phyloP scores from a whole-genome alignment of 2,329 filamentous ascomycete species.

The Furcasterigmium sp. region DNA sequence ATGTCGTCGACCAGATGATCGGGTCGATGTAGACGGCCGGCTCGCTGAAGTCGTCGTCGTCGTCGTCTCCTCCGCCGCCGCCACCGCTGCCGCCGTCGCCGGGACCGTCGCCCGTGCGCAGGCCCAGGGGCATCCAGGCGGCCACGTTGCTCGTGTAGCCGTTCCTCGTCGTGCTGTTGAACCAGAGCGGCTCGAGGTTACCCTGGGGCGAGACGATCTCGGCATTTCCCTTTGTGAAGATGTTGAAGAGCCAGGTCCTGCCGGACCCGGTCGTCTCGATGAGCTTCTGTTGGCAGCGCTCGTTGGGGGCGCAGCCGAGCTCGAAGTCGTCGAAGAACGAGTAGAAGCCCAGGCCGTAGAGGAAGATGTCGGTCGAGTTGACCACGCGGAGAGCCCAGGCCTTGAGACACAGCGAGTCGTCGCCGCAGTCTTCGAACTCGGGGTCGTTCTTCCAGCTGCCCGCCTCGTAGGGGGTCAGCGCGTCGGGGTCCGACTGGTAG shows the following conservation, averaged over 20 bases:
- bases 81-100: no score
- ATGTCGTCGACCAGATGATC: conserved; percentile 6
- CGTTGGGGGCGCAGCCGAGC: conserved; percentile 36
- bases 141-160: conserved; percentile 19
- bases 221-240: conserved; percentile 12
- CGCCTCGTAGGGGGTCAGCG: conserved; percentile 29
- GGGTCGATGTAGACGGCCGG: conserved; percentile 14
- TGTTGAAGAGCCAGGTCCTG: conserved; percentile 11
- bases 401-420: conserved; percentile 37
- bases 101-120: no score
- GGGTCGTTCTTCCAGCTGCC: conserved; percentile 3
- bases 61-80: no score
- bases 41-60: no score
- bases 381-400: conserved; percentile 63
- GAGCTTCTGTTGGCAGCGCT: conserved; percentile 11
- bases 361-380: conserved; percentile 45
- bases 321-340: conserved; percentile 63
- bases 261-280: conserved; percentile 6
- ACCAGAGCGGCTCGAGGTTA: background rate
- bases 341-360: conserved; percentile 63
- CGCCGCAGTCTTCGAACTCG: conserved; percentile 11
- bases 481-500: conserved; percentile 33
- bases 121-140: conserved; percentile 16
- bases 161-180: conserved; percentile 2
- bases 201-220: conserved; percentile 3